These are phyloP conservation scores for Crotalaria pallida DNA, from an alignment of 306 rosid species.

Conservation along the genomic window DNA sequence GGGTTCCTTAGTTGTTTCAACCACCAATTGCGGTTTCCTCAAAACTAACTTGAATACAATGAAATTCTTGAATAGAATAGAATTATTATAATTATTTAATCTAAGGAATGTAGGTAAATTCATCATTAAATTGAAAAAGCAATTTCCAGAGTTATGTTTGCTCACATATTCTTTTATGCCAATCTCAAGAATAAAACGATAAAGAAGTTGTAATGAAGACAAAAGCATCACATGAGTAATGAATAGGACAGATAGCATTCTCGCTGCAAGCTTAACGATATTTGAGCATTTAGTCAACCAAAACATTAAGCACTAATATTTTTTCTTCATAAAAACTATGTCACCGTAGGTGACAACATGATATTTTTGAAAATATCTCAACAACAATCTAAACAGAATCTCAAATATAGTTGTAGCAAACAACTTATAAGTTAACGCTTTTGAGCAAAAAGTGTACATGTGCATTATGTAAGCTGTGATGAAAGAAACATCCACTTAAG, in stretches of 20 bases:
- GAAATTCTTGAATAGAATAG: not conserved
- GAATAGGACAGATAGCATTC: not conserved
- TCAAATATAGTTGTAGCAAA: not conserved
- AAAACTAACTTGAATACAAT: conserved; percentile 2
- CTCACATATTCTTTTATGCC: not conserved
- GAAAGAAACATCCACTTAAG: conserved; percentile 7
- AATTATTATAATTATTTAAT: conserved; percentile 2
- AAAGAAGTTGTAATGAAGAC: not conserved
- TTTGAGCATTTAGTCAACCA: not conserved
- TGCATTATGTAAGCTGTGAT: not conserved
- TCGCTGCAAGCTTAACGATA: not conserved
- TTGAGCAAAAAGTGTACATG: not conserved
- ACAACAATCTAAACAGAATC: not conserved
- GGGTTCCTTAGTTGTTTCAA: too few relatives aligned
- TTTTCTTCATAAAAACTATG: conserved; percentile 2
- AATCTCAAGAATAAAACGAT: not conserved
- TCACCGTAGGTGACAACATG: not conserved
- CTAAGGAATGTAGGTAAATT: not conserved
- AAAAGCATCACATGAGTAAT: not conserved
- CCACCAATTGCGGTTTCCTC: too few relatives aligned
- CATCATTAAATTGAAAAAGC: not conserved
- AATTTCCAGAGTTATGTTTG: not conserved
- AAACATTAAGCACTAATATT: not conserved
- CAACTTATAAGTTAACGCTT: not conserved
- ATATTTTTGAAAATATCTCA: not conserved